Percentiles rank a stretch among this genome's conserved stretches.
phyloP scores from a whole-genome alignment of 2,329 filamentous ascomycete genomes.

The Calonectria pauciramosa region DNA sequence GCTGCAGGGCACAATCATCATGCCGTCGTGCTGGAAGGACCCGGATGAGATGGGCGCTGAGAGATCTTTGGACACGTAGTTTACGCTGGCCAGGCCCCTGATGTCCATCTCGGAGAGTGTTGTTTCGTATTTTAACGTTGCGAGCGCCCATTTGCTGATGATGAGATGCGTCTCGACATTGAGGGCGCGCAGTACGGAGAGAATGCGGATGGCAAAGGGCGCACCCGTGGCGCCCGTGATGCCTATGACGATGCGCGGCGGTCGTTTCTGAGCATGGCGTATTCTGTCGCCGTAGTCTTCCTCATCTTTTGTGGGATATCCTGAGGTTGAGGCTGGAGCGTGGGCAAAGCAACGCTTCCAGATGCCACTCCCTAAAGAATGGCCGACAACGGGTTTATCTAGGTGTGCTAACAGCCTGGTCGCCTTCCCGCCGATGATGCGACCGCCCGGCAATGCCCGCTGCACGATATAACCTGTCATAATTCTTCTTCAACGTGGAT shows the following conservation, averaged over 20 bases:
- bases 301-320: background rate
- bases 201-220: background rate
- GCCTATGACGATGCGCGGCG: slow-evolving; percentile 13
- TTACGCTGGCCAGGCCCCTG: background rate
- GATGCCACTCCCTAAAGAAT: background rate
- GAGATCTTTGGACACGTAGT: background rate
- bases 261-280: slow-evolving; percentile 21
- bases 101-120: background rate
- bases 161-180: slow-evolving; percentile 21
- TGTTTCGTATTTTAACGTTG: slow-evolving; percentile 16
- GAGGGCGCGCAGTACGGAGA: background rate
- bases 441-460: background rate
- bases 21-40: slow-evolving; percentile 51
- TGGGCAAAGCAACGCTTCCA: background rate
- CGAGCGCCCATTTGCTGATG: slow-evolving; percentile 7
- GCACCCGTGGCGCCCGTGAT: slow-evolving; percentile 18
- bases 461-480: background rate
- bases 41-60: slow-evolving; percentile 10
- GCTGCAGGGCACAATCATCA: slow-evolving; percentile 63
- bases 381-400: background rate
- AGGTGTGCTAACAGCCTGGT: background rate
- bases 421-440: background rate
- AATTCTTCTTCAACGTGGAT: background rate
- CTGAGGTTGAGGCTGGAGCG: background rate
- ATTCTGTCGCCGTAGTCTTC: background rate